A percentile compares a stretch with the other conserved stretches of the same genome.
These are phyloP conservation scores for Conticribra weissflogii DNA, from an alignment of 108 stramenopile species.

Conservation along the genomic window DNA sequence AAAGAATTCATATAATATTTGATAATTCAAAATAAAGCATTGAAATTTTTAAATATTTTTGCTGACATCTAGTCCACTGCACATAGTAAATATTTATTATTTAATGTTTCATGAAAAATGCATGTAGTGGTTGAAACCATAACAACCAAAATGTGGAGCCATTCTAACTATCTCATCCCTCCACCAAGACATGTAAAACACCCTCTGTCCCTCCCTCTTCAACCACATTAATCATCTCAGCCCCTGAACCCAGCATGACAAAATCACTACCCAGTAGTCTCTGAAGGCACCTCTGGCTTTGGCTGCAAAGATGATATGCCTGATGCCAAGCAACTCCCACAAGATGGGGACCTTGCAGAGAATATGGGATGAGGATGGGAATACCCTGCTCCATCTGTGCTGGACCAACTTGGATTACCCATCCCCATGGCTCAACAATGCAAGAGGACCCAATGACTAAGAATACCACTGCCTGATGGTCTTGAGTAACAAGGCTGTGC, in stretches of 20 bases:
- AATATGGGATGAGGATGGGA: constrained; percentile 49
- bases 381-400: constrained; percentile 62
- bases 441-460: not conserved
- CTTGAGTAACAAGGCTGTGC: constrained; percentile 45
- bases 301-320: constrained; percentile 40
- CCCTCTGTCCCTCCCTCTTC: not conserved
- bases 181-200: not conserved
- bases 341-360: constrained; percentile 26
- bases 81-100: too few species aligned
- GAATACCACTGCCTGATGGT: constrained; percentile 29
- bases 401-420: constrained; percentile 45
- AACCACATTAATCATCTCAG: not conserved
- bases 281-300: constrained; percentile 54
- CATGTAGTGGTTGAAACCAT: too few species aligned
- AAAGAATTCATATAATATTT: too few species aligned
- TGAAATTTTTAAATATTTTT: too few species aligned
- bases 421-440: too few species aligned
- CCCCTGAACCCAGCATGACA: constrained; percentile 4
- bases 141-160: too few species aligned
- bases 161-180: not conserved
- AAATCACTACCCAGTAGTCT: constrained; percentile 14
- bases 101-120: too few species aligned
- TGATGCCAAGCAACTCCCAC: constrained; percentile 33
- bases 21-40: too few species aligned
- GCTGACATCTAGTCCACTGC: too few species aligned